Conservation (phyloP, 805 yeast genomes). For the Scheffersomyces amazonensis region DNA sequence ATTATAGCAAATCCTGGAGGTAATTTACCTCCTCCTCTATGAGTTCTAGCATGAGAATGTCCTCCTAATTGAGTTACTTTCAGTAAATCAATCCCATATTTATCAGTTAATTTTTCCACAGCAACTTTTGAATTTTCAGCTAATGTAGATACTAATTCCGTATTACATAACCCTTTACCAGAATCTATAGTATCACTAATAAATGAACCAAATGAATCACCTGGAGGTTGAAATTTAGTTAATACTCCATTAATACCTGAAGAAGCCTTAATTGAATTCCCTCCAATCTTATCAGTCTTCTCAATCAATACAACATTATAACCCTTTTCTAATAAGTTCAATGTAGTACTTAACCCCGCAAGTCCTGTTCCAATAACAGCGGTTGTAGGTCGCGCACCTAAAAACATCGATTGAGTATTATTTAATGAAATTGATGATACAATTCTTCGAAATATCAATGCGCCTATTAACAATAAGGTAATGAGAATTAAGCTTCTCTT, state of each 20-base stretch:
- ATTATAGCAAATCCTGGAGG: conserved; percentile 64
- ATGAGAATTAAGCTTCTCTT: too few relatives aligned
- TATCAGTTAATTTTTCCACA: conserved; percentile 28
- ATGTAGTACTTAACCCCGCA: conserved; percentile 50
- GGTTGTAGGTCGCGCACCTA: conserved; percentile 2
- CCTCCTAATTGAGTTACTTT: conserved; percentile 37
- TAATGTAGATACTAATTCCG: conserved; percentile 21
- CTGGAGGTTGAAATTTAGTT: conserved; percentile 21
- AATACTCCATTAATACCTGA: conserved; percentile 54
- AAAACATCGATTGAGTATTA: too few relatives aligned
- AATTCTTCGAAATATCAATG: too few relatives aligned
- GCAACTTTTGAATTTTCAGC: conserved; percentile 26
- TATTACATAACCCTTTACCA: conserved; percentile 27
- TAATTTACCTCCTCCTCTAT: conserved; percentile 37
- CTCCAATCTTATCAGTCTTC: conserved; percentile 49
- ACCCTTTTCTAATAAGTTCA: conserved; percentile 34
- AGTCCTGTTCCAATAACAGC: conserved; percentile 55
- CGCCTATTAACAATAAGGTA: too few relatives aligned
- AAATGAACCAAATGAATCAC: conserved; percentile 26
- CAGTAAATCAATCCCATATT: conserved; percentile 24
- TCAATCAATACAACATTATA: conserved; percentile 46
- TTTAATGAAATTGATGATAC: too few relatives aligned
- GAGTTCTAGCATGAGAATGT: conserved; percentile 39
- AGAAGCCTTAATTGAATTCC: conserved; percentile 60
- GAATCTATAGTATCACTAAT: conserved; percentile 28